Conservation (phyloP, 2,329 filamentous ascomycete species). For the Meredithiella fracta region DNA sequence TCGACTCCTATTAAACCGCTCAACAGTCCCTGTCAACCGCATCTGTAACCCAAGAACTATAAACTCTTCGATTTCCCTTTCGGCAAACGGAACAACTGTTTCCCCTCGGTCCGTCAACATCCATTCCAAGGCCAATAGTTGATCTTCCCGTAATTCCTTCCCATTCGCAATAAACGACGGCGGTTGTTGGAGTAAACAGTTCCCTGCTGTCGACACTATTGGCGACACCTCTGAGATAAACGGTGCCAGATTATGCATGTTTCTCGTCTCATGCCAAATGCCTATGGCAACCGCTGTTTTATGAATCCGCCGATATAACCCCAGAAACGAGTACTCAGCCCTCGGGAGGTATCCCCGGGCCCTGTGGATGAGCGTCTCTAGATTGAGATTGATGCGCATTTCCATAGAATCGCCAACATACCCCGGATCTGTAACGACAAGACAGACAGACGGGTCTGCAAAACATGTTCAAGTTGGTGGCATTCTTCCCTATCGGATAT, state of each 20-base stretch:
- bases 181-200: slow-evolving; percentile 2
- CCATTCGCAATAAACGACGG: slow-evolving; percentile 14
- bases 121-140: slow-evolving; percentile 17
- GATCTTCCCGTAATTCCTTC: slow-evolving; percentile 16
- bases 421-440: slow-evolving; percentile 10
- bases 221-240: slow-evolving; percentile 6
- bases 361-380: slow-evolving; percentile 15
- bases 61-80: slow-evolving; percentile 26
- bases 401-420: background rate
- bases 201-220: background rate
- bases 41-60: slow-evolving; percentile 21
- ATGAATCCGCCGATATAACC: background rate
- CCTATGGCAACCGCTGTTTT: background rate
- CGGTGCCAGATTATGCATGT: background rate
- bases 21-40: slow-evolving; percentile 21
- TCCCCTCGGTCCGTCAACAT: slow-evolving; percentile 18
- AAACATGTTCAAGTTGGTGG: slow-evolving; percentile 9
- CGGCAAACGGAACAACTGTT: slow-evolving; percentile 17
- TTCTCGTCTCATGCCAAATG: slow-evolving; percentile 5
- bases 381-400: slow-evolving; percentile 15
- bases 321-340: background rate
- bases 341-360: slow-evolving; percentile 14
- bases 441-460: slow-evolving; percentile 9
- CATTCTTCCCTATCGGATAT: slow-evolving; percentile 10
- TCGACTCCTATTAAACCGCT: slow-evolving; percentile 17